Percentiles rank a stretch among this genome's conserved stretches.
Evolutionary conservation across 176 grass and related monocot genomes (phyloP).

Genomic region (Oryza rufipogon): DNA sequence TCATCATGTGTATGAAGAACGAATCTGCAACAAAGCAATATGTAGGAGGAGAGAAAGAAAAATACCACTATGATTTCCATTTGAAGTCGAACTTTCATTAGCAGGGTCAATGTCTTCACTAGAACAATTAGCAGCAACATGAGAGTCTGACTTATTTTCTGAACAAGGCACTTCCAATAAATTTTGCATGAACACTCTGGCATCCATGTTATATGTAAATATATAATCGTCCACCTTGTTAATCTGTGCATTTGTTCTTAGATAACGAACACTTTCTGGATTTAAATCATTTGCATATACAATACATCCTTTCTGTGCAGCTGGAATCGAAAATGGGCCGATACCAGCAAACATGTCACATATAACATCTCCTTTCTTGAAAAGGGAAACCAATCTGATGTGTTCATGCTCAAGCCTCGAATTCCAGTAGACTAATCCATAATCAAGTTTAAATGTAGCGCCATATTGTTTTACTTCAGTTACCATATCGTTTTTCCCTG

Average conservation of each 20-base stretch:
- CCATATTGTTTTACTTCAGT: constrained; percentile 98
- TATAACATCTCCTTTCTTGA: constrained; percentile 88
- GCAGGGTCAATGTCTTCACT: constrained; percentile 9
- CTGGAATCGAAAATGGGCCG: constrained; percentile 83
- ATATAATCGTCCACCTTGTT: constrained; percentile 88
- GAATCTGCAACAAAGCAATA: constrained; percentile 22
- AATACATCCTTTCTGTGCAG: constrained; percentile 87
- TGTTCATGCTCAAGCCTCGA: constrained; percentile 97
- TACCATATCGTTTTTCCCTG: constrained; percentile 74
- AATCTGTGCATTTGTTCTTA: constrained; percentile 75
- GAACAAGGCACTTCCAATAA: constrained; percentile 54
- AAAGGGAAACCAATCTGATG: constrained; percentile 85
- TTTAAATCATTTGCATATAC: constrained; percentile 97
- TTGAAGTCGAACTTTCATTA: constrained; percentile 45
- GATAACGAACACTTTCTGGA: constrained; percentile 76
- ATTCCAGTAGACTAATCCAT: constrained; percentile 97
- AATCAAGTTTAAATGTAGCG: constrained; percentile 93
- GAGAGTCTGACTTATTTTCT: constrained; percentile 44
- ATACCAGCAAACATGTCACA: constrained; percentile 99
- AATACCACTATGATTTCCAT: constrained; percentile 53
- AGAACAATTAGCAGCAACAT: constrained; percentile 26
- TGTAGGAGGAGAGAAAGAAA: background rate
- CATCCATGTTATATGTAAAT: constrained; percentile 83
- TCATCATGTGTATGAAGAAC: constrained; percentile 37
- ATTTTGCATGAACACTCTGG: constrained; percentile 77